Conservation (phyloP, 169 alveolate genomes). For the Plasmodium sp. region DNA sequence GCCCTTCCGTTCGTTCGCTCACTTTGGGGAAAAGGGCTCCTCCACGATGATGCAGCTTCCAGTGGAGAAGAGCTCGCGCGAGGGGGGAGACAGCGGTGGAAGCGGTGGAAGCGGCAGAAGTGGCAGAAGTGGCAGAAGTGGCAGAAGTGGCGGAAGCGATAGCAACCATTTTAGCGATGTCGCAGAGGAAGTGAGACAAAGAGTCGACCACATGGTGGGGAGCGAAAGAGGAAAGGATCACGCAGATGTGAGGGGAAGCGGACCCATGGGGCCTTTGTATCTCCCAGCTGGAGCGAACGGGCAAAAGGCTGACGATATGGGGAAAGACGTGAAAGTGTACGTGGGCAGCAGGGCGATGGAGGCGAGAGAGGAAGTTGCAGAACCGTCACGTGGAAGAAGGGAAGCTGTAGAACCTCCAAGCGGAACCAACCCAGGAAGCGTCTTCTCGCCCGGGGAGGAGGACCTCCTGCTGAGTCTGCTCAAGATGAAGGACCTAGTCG, state of each 20-base stretch:
- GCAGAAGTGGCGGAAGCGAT: background rate
- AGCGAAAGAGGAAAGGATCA: background rate
- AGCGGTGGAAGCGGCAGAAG: too few relatives aligned
- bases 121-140: too few relatives aligned
- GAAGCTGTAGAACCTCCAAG: too few relatives aligned
- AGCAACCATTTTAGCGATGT: background rate
- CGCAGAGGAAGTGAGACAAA: too few relatives aligned
- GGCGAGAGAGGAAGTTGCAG: background rate
- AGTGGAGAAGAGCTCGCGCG: background rate
- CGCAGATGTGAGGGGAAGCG: background rate
- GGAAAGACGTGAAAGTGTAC: background rate
- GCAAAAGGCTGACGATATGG: too few relatives aligned
- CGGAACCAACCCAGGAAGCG: too few relatives aligned
- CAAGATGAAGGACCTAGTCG: background rate
- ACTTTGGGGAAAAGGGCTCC: background rate
- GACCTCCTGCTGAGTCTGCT: background rate
- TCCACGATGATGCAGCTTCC: background rate
- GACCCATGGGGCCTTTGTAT: too few relatives aligned
- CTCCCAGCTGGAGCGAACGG: too few relatives aligned
- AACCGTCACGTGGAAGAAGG: too few relatives aligned
- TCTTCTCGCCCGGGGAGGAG: background rate
- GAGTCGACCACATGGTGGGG: too few relatives aligned
- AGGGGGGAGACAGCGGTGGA: background rate
- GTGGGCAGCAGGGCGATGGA: background rate
- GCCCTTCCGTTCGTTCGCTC: too few relatives aligned